Conservation (phyloP, 345 rosid species). For the Psidium friedrichsthalianum region DNA sequence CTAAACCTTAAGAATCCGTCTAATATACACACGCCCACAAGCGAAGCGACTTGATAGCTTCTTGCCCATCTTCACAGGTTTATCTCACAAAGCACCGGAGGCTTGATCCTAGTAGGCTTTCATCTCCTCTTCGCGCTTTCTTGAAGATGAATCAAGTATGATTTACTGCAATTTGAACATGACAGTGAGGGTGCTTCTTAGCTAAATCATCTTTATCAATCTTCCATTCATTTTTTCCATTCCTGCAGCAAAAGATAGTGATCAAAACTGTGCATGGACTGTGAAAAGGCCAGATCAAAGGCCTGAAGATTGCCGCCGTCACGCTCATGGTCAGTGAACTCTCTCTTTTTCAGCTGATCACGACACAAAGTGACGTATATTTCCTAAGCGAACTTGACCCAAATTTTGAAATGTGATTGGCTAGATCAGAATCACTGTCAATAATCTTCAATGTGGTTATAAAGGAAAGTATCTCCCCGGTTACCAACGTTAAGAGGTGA, state of each 20-base stretch:
- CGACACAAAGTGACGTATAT: background rate
- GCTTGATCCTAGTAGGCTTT: background rate
- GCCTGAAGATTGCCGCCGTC: constrained; percentile 9
- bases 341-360: background rate
- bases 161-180: background rate
- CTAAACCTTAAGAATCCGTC: background rate
- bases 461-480: background rate
- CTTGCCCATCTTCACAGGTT: background rate
- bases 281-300: background rate
- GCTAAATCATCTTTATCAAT: background rate
- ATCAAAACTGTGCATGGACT: background rate
- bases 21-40: background rate
- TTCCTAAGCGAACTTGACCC: background rate
- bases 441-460: background rate
- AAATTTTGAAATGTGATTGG: background rate
- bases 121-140: background rate
- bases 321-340: background rate
- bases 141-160: background rate
- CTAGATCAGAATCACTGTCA: background rate
- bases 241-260: constrained; percentile 1
- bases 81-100: background rate
- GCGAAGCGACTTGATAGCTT: background rate
- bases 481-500: background rate
- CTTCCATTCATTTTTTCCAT: background rate
- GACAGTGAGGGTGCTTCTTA: background rate